Evolutionary conservation across 495 filamentous ascomycete genomes (phyloP).

Genomic region (Antarctomyces pellizariae): DNA sequence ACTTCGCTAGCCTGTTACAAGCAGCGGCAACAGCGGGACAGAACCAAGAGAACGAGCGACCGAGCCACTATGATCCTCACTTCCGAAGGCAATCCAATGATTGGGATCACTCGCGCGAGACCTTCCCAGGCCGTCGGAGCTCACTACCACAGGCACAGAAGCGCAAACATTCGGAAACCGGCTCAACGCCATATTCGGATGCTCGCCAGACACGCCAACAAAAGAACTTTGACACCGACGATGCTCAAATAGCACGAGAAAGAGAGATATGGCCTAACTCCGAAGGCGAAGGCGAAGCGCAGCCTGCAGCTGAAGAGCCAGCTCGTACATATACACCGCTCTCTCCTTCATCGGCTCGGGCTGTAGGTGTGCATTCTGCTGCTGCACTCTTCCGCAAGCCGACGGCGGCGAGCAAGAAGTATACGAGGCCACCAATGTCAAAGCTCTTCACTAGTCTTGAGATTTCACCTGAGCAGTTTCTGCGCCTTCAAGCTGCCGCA

Average conservation of each 20-base stretch:
- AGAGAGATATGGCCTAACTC: too few relatives aligned
- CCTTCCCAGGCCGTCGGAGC: too few relatives aligned
- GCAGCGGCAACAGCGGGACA: conserved; percentile 8
- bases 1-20: conserved; percentile 8
- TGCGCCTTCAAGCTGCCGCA: conserved; percentile 33
- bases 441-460: conserved; percentile 34
- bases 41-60: neutral
- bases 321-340: neutral
- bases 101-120: too few relatives aligned
- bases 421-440: conserved; percentile 34
- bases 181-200: too few relatives aligned
- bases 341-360: conserved; percentile 16
- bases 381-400: conserved; percentile 32
- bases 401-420: conserved; percentile 27
- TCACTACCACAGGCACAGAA: too few relatives aligned
- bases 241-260: too few relatives aligned
- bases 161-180: too few relatives aligned
- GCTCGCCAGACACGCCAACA: too few relatives aligned
- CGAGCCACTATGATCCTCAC: too few relatives aligned
- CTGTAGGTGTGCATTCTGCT: conserved; percentile 30
- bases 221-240: too few relatives aligned
- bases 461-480: conserved; percentile 30
- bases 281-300: conserved; percentile 3
- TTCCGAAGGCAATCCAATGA: too few relatives aligned
- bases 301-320: conserved; percentile 1